phyloP scores from a whole-genome alignment of 225 moss, liverwort and hornwort species.

The Marchantia paleacea region DNA sequence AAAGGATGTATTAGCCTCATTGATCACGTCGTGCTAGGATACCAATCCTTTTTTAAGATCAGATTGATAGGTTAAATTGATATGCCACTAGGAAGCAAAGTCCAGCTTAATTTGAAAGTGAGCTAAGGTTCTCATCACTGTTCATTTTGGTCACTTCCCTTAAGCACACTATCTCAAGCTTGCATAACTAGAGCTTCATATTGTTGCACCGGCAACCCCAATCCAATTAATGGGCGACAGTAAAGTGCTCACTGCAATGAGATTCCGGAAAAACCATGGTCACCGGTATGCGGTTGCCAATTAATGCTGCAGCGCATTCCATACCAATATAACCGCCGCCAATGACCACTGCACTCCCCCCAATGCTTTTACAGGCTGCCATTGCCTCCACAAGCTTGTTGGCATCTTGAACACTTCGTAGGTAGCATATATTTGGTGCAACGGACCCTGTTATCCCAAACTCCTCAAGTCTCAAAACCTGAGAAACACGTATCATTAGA shows the following conservation, averaged over 20 bases:
- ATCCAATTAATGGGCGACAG: no score
- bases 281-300: slow-evolving; percentile 70
- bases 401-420: slow-evolving; percentile 73
- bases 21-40: no score
- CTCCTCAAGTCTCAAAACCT: slow-evolving; percentile 96
- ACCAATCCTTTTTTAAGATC: no score
- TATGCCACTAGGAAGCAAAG: no score
- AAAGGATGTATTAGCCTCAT: neutral
- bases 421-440: slow-evolving; percentile 82
- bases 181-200: neutral
- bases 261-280: slow-evolving; percentile 95
- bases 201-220: neutral
- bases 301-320: slow-evolving; percentile 92
- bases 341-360: slow-evolving; percentile 85
- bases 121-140: no score
- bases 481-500: slow-evolving; percentile 9
- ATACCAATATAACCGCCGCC: slow-evolving; percentile 99
- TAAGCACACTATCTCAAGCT: neutral
- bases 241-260: slow-evolving; percentile 63
- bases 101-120: no score
- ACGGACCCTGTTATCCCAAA: slow-evolving; percentile 77
- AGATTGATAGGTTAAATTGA: no score
- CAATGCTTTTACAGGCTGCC: slow-evolving; percentile 51
- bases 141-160: neutral
- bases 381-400: slow-evolving; percentile 57